These are phyloP conservation scores for Przewalskia tangutica DNA, from an alignment of 257 asterid species.

Conservation along the genomic window DNA sequence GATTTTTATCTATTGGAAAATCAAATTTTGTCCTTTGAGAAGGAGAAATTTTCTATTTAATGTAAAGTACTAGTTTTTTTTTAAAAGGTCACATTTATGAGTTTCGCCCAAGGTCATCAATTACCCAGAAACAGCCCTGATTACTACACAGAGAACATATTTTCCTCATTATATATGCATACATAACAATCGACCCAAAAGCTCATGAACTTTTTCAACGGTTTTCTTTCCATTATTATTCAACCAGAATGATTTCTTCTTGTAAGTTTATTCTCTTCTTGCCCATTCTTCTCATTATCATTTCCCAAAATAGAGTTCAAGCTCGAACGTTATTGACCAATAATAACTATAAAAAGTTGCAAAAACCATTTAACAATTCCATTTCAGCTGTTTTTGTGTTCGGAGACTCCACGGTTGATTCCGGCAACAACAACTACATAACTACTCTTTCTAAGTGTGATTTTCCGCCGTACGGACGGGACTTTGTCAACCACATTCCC, in stretches of 20 bases:
- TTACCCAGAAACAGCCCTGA: too few species aligned
- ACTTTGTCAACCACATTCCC: slow-evolving; percentile 33
- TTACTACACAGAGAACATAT: not conserved
- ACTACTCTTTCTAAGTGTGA: slow-evolving; percentile 27
- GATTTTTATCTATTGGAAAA: too few species aligned
- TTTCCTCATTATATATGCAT: not conserved
- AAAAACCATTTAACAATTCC: slow-evolving; percentile 7
- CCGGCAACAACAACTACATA: slow-evolving; percentile 62
- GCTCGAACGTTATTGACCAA: not conserved
- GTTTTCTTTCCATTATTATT: not conserved
- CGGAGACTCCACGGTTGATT: slow-evolving; percentile 75
- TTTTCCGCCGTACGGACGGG: slow-evolving; percentile 59
- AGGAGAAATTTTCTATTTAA: too few species aligned
- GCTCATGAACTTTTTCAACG: not conserved
- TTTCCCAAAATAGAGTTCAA: not conserved
- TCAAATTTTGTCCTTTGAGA: too few species aligned
- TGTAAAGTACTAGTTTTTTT: too few species aligned
- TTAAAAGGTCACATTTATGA: too few species aligned
- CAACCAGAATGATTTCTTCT: not conserved
- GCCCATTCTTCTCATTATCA: not conserved
- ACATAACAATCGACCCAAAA: not conserved
- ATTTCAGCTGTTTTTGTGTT: slow-evolving; percentile 41
- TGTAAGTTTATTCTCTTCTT: not conserved
- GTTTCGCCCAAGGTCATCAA: too few species aligned
- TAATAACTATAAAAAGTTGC: not conserved